These are phyloP conservation scores for Cenchrus americanus DNA, from an alignment of 176 grass and related monocot genomes.

Conservation along the genomic window DNA sequence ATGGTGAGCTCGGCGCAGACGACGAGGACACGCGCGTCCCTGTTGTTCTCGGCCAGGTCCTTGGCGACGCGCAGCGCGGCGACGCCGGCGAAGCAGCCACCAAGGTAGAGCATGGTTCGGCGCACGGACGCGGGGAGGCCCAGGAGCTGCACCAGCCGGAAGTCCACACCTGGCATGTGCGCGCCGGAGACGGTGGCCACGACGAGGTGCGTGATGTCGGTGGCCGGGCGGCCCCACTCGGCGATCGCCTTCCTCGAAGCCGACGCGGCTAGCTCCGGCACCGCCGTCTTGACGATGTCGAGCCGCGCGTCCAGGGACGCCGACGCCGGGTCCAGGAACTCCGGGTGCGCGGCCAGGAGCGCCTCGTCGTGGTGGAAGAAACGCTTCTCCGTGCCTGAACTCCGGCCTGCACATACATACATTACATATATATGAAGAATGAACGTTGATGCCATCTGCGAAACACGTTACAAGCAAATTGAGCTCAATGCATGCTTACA, in stretches of 20 bases:
- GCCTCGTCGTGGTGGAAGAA: constrained; percentile 50
- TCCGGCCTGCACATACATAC: constrained; percentile 26
- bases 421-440: too few species aligned
- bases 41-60: constrained; percentile 72
- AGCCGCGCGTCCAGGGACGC: constrained; percentile 52
- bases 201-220: constrained; percentile 69
- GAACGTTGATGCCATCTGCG: too few species aligned
- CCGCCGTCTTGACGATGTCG: constrained; percentile 42
- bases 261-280: constrained; percentile 55
- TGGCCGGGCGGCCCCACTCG: constrained; percentile 54
- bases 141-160: constrained; percentile 48
- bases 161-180: constrained; percentile 60
- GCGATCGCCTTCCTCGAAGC: constrained; percentile 53
- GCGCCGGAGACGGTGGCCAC: constrained; percentile 60
- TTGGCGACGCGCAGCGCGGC: constrained; percentile 62
- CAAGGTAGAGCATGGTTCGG: constrained; percentile 48
- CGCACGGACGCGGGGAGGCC: constrained; percentile 46
- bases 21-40: constrained; percentile 57
- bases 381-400: constrained; percentile 35
- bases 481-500: too few species aligned
- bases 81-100: constrained; percentile 47
- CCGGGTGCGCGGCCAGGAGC: constrained; percentile 37
- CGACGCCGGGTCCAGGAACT: constrained; percentile 25
- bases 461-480: too few species aligned
- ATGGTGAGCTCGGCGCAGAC: constrained; percentile 54